Conservation (phyloP, 176 grass and related monocot species). For the Panicum miliaceum region DNA sequence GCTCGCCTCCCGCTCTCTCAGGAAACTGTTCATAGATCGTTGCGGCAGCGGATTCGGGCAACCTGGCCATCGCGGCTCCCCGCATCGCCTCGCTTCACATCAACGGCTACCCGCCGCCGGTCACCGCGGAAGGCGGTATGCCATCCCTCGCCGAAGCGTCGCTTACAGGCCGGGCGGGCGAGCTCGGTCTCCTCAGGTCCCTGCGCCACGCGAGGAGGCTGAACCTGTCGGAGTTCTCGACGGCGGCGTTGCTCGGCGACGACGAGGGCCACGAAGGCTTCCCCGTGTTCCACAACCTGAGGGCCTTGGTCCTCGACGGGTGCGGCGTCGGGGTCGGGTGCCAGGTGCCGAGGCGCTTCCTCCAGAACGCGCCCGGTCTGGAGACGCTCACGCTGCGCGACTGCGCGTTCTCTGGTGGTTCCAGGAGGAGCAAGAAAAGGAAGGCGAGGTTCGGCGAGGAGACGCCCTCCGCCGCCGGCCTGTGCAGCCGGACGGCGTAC, state of each 20-base stretch:
- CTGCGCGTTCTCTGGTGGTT: background rate
- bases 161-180: background rate
- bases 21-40: background rate
- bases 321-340: slow-evolving; percentile 24
- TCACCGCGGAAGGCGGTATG: background rate
- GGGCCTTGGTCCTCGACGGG: background rate
- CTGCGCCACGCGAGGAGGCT: background rate
- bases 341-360: background rate
- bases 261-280: background rate
- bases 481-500: background rate
- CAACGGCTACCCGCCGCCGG: background rate
- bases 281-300: slow-evolving; percentile 24
- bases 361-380: slow-evolving; percentile 9
- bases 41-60: background rate
- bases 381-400: slow-evolving; percentile 30
- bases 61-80: slow-evolving; percentile 14
- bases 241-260: background rate
- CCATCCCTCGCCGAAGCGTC: background rate
- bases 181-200: background rate
- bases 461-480: too few relatives aligned
- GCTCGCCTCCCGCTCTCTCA: slow-evolving; percentile 24
- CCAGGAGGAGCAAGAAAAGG: background rate
- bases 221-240: background rate
- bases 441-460: background rate
- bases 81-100: background rate